phyloP scores from a whole-genome alignment of 352 stramenopile genomes.

The Thraustochytrium striatum region DNA sequence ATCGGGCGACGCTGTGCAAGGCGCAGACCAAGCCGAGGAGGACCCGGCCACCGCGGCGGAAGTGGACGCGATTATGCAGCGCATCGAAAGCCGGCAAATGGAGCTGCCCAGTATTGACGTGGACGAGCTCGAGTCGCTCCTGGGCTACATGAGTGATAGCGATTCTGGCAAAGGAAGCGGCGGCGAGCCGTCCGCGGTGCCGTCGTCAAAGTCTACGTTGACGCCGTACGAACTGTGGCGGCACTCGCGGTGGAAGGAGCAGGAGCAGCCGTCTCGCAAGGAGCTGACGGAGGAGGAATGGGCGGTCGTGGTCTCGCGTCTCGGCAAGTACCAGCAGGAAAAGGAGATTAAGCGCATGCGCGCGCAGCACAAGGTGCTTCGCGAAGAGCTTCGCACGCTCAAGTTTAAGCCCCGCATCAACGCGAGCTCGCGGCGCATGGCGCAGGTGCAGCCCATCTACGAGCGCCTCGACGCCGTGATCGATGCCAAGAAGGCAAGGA shows the following conservation, averaged over 20 bases:
- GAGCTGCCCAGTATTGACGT: no score
- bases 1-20: background rate
- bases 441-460: background rate
- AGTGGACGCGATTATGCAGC: background rate
- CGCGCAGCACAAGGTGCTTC: background rate
- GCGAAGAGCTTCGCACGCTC: background rate
- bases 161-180: background rate
- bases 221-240: conserved; percentile 34
- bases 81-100: background rate
- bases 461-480: conserved; percentile 10
- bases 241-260: background rate
- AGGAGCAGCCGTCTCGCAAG: background rate
- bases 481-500: background rate
- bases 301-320: background rate
- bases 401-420: conserved; percentile 42
- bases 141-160: background rate
- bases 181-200: background rate
- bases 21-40: background rate
- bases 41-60: background rate
- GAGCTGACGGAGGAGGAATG: background rate
- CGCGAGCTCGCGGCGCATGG: background rate
- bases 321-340: background rate
- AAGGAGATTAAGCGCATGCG: background rate
- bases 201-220: background rate
- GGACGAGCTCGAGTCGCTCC: background rate